phyloP scores from a whole-genome alignment of 1,139 yeast genomes.

The Kodamaea ohmeri region DNA sequence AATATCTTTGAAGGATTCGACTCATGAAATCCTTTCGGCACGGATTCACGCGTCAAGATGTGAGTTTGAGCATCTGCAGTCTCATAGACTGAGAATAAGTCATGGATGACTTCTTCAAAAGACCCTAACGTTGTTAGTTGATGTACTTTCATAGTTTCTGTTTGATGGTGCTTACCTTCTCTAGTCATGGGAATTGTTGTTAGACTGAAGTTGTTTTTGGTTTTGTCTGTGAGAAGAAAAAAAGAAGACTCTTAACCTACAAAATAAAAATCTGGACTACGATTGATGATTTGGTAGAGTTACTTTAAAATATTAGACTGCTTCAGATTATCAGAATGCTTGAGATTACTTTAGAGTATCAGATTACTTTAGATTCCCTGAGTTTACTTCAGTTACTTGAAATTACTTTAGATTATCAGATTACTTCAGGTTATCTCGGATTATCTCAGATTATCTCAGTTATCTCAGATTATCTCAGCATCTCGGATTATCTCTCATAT shows the following conservation, averaged over 20 bases:
- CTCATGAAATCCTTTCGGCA: slow-evolving; percentile 51
- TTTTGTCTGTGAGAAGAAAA: neutral
- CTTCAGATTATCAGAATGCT: too few species aligned
- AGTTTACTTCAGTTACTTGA: too few species aligned
- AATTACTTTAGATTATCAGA: too few species aligned
- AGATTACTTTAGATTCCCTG: too few species aligned
- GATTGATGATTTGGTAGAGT: too few species aligned
- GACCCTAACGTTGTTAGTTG: slow-evolving; percentile 1
- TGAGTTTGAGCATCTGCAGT: slow-evolving; percentile 31
- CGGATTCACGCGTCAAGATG: slow-evolving; percentile 33
- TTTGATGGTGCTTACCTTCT: slow-evolving; percentile 5
- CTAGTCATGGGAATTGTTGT: slow-evolving; percentile 2
- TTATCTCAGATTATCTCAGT: too few species aligned
- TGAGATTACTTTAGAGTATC: too few species aligned
- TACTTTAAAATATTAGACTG: too few species aligned
- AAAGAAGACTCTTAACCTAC: neutral
- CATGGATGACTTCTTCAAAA: slow-evolving; percentile 12
- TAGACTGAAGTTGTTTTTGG: neutral
- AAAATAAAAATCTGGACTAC: slow-evolving; percentile 1
- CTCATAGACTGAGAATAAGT: slow-evolving; percentile 27
- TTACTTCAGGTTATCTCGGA: too few species aligned
- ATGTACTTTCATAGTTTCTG: neutral
- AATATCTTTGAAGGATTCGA: slow-evolving; percentile 40
- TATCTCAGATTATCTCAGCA: too few species aligned
- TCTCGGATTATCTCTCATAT: too few species aligned